Base-by-base conservation (phyloP, 805 yeast species). In the Saccharomycopsis lassenensis region DNA sequence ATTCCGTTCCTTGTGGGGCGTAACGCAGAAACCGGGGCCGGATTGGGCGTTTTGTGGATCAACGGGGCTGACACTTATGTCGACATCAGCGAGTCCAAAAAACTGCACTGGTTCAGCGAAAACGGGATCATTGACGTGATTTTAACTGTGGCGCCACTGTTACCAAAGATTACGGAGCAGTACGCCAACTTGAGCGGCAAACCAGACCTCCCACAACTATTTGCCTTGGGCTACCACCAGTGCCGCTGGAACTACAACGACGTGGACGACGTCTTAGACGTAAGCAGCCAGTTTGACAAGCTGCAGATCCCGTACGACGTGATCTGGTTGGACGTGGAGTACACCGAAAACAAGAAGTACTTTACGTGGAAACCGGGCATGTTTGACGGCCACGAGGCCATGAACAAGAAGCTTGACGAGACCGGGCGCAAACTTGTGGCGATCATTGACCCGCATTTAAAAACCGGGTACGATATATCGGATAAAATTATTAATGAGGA, bases 181-280 rank as follows among this genome's bases (percentile, higher is more conserved):
- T 89, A 80, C 54, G 78, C 85, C 1, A 46, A 54, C 2, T 55
- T 91, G 12, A 77, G 94, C 0, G 98, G 98, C 1, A 69, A 59
- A 40, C 66, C 86, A 0, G 55, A 64, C 5, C 57, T 91, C 7
- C 98, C 98, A 1, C 80, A 74, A 45, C 45, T 77, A 29, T 81
- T 86, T 49, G 65, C 95, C 0, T 55, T 86, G 10, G 97, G 94
- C 0, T 84, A 91, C 52, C 97, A 91, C 52, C 98, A 91, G 57
- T 89, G 95, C 52, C 70, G 97, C 51, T 91, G 98, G 98, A 91
- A 91, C 55, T 91, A 91, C 59, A 83, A 84, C 52, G 87, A 81
- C 48, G 87, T 83, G 51, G 65, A 66, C 7, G 98, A 91, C 56
- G 89, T 91, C 1, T 56, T 85, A n/a, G 73, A 65, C 5, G 79